These are phyloP conservation scores for Przewalskia tangutica DNA, from an alignment of 257 asterid species.

Conservation along the genomic window DNA sequence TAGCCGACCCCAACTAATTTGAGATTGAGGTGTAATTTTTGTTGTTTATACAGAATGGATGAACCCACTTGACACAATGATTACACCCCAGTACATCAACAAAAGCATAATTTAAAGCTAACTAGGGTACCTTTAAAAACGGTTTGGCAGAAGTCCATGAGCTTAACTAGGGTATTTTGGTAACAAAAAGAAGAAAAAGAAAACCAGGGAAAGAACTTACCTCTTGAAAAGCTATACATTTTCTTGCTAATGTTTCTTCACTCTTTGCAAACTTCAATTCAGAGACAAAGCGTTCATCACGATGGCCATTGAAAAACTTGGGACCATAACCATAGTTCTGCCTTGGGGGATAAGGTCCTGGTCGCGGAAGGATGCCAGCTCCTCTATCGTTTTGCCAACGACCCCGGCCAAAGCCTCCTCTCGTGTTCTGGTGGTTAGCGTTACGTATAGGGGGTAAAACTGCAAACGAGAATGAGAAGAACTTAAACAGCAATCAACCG, in stretches of 20 bases:
- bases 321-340: constrained; percentile 45
- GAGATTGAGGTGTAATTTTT: background rate
- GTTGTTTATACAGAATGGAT: background rate
- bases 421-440: constrained; percentile 37
- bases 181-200: constrained; percentile 10
- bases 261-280: constrained; percentile 83
- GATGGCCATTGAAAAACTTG: constrained; percentile 40
- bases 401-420: constrained; percentile 70
- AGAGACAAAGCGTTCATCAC: constrained; percentile 77
- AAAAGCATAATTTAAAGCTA: background rate
- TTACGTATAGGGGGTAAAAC: constrained; percentile 57
- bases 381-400: constrained; percentile 78
- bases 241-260: constrained; percentile 91
- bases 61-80: background rate
- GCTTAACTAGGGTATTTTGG: background rate
- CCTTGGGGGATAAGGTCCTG: constrained; percentile 64
- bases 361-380: constrained; percentile 62
- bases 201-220: constrained; percentile 30
- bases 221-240: constrained; percentile 73
- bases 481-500: background rate
- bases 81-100: background rate
- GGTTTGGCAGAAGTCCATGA: background rate
- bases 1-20: background rate
- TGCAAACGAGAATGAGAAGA: constrained; percentile 21
- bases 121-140: background rate